These are phyloP conservation scores for Phytophthora sp. DNA, from an alignment of 352 stramenopile species.

Conservation along the genomic window DNA sequence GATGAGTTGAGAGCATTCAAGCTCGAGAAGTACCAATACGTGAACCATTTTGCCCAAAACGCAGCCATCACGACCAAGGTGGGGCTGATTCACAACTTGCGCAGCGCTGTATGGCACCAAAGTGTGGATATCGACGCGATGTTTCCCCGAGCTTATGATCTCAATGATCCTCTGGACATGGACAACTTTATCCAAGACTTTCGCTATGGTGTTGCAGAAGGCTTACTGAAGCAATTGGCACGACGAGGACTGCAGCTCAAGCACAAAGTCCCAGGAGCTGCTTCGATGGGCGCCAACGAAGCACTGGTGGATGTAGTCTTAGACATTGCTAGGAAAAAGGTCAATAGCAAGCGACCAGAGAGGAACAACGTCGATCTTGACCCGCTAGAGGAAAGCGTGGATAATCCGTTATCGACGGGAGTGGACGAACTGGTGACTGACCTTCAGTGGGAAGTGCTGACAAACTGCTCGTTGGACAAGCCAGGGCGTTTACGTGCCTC, in stretches of 20 bases:
- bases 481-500: conserved; percentile 55
- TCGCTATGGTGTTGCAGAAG: conserved; percentile 81
- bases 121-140: conserved; percentile 80
- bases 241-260: conserved; percentile 23
- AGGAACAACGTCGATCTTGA: conserved; percentile 27
- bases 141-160: conserved; percentile 91
- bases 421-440: conserved; percentile 70
- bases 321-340: conserved; percentile 58
- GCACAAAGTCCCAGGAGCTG: conserved; percentile 12
- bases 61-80: conserved; percentile 93
- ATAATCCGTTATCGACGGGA: conserved; percentile 33
- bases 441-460: conserved; percentile 78
- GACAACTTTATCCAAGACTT: conserved; percentile 93
- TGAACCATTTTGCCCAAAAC: conserved; percentile 93
- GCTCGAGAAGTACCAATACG: conserved; percentile 86
- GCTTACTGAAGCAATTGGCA: conserved; percentile 80
- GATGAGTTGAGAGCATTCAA: conserved; percentile 82
- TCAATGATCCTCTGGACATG: conserved; percentile 85
- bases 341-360: conserved; percentile 51
- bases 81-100: conserved; percentile 87
- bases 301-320: conserved; percentile 66
- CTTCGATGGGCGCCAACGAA: conserved; percentile 46
- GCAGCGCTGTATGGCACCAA: conserved; percentile 80
- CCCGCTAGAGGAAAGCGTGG: conserved; percentile 65
- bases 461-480: conserved; percentile 50